Evolutionary conservation across 2,329 filamentous ascomycete genomes (phyloP), one percentile per base, ranked within the genome.

Genomic region (Trichophyton rubrum): DNA sequence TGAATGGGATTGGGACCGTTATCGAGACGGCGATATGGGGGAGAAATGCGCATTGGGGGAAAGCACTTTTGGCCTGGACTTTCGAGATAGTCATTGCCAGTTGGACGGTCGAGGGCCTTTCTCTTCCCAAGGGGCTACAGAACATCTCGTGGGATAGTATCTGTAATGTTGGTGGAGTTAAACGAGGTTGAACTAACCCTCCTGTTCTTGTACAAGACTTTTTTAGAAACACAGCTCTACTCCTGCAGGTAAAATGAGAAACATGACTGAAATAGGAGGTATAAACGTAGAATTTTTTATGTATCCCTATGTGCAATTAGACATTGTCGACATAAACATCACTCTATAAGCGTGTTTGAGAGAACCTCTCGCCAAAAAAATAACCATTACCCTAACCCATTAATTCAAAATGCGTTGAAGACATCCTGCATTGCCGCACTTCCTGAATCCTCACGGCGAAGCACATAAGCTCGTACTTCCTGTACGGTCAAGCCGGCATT

Each of bases 361-460:
- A 53, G 27, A 6, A 53, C 4, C 22, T 24, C 22, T 8, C 5
- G 22, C 22, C 49, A 13, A 53, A 57, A 38, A 38, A 30, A 7
- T 30, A 30, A 30, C 15, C 30, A 27, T 24, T 38, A 17, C 30
- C 38, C n/a, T n/a, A 17, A 17, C 55, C 30, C 20, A 57, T 59
- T 20, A 22, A 11, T 17, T 60, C 68, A 84, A 64, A 91, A 71
- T 58, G 82, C 80, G 67, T 85, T 85, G 69, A 96, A 77, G 58
- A 93, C 88, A 70, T 86, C 85, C 76, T 95, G 90, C 67, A 96
- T 88, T 0, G 88, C 90, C 22, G 86, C 82, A 64, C 83, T 90
- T 63, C 84, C 83, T 30, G 85, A 87, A 75, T 97, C 92, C 71
- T 96, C 92, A 63, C 92, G 81, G 74, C 84, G 86, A 71, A 89